Percentiles rank a stretch among this genome's conserved stretches.
Evolutionary conservation across 2,329 filamentous ascomycete genomes (phyloP).

Genomic region (Hypoxylon sp.): DNA sequence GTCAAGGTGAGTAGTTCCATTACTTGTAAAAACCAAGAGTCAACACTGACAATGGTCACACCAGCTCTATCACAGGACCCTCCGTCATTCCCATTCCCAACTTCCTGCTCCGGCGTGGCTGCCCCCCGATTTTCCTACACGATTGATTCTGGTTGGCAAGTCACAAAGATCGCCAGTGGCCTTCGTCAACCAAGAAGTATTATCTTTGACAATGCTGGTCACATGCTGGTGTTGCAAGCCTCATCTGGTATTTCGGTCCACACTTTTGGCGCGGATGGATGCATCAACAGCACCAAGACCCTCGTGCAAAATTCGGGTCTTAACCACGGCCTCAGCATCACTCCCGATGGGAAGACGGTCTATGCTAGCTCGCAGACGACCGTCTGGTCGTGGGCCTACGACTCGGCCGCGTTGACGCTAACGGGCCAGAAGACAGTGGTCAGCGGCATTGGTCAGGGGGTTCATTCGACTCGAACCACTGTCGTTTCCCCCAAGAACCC

Average conservation of each 20-base stretch:
- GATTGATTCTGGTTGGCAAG: constrained; percentile 49
- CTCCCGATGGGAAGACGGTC: constrained; percentile 58
- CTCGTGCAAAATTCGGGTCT: constrained; percentile 48
- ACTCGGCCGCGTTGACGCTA: constrained; percentile 61
- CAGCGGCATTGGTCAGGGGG: constrained; percentile 65
- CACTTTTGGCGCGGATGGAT: constrained; percentile 50
- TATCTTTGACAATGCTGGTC: constrained; percentile 49
- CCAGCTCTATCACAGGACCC: constrained; percentile 43
- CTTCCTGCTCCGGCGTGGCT: constrained; percentile 47
- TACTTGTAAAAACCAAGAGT: neutral
- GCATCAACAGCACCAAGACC: constrained; percentile 50
- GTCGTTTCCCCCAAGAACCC: constrained; percentile 65
- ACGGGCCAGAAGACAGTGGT: constrained; percentile 62
- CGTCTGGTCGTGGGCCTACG: constrained; percentile 71
- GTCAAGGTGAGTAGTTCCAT: constrained; percentile 35
- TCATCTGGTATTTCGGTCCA: constrained; percentile 51
- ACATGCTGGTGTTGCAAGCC: constrained; percentile 52
- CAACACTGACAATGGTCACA: constrained; percentile 30
- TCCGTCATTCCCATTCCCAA: constrained; percentile 47
- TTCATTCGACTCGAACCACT: constrained; percentile 71
- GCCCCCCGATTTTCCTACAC: constrained; percentile 48
- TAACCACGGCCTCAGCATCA: constrained; percentile 63
- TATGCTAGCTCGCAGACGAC: constrained; percentile 64
- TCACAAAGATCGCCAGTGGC: constrained; percentile 51
- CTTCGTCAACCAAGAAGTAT: constrained; percentile 52